These are phyloP conservation scores for Cystoisospora suis DNA, from an alignment of 169 alveolate genomes.

Conservation along the genomic window DNA sequence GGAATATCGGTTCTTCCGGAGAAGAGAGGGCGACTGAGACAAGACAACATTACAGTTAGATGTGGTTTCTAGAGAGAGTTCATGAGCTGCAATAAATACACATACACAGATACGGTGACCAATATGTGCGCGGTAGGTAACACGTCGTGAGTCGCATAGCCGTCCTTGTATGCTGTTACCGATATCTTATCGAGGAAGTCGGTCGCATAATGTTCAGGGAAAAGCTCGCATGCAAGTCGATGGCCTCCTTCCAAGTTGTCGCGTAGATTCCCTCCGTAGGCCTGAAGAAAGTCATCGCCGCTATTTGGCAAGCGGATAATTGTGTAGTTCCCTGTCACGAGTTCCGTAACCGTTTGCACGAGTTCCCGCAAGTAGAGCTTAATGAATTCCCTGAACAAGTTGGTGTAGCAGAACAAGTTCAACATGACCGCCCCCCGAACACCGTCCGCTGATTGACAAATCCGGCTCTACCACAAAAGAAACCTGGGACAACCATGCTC, in stretches of 20 bases:
- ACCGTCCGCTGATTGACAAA: too few relatives aligned
- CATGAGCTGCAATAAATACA: too few relatives aligned
- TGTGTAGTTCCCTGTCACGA: conserved; percentile 84
- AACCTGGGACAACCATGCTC: background rate
- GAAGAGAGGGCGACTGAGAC: too few relatives aligned
- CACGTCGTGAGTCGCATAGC: too few relatives aligned
- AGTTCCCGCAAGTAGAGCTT: conserved; percentile 82
- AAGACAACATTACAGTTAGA: too few relatives aligned
- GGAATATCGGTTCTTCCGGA: too few relatives aligned
- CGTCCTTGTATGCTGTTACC: too few relatives aligned
- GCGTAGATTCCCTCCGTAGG: conserved; percentile 84
- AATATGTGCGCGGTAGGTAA: background rate
- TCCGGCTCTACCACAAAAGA: too few relatives aligned
- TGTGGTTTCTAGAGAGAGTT: too few relatives aligned
- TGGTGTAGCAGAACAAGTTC: too few relatives aligned
- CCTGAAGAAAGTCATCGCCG: conserved; percentile 81
- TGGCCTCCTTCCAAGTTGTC: conserved; percentile 87
- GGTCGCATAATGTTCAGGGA: conserved; percentile 83
- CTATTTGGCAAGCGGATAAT: conserved; percentile 81
- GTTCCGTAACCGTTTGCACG: conserved; percentile 81
- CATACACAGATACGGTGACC: background rate
- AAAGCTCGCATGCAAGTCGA: conserved; percentile 80
- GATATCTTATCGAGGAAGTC: conserved; percentile 74
- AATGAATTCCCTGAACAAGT: conserved; percentile 72
- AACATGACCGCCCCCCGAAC: too few relatives aligned